Evolutionary conservation across 2,329 filamentous ascomycete genomes (phyloP).

Genomic region (Curvularia sp.): DNA sequence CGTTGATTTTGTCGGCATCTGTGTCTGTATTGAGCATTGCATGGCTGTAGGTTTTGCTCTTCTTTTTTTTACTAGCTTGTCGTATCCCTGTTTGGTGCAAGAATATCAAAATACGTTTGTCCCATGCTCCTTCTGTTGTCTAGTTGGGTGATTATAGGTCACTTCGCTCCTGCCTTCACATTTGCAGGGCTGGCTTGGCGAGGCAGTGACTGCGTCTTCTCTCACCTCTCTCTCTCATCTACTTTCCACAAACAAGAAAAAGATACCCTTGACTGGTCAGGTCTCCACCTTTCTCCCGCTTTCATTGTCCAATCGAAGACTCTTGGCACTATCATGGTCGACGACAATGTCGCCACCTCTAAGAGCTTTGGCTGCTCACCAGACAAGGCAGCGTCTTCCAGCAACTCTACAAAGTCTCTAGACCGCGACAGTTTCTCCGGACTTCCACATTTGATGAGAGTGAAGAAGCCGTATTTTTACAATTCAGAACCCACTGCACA

Average conservation of each 20-base stretch:
- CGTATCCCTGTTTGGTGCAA: too few species aligned
- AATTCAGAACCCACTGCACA: not conserved
- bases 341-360: not conserved
- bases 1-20: not conserved
- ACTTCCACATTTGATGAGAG: slow-evolving; percentile 28
- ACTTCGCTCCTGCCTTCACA: not conserved
- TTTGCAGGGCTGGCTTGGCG: slow-evolving; percentile 12
- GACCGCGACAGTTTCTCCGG: slow-evolving; percentile 29
- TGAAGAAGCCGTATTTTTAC: slow-evolving; percentile 25
- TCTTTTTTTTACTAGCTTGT: not conserved
- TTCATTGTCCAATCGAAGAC: not conserved
- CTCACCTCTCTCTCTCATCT: not conserved
- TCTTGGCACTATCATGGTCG: slow-evolving; percentile 17
- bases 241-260: not conserved
- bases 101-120: not conserved
- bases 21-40: not conserved
- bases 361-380: not conserved
- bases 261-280: not conserved
- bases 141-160: not conserved
- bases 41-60: not conserved
- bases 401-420: not conserved
- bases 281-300: not conserved
- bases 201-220: slow-evolving; percentile 11
- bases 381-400: not conserved
- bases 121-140: not conserved